These are phyloP conservation scores for Saksenaea oblongispora DNA, from an alignment of 371 early-diverging fungal species.

Conservation along the genomic window DNA sequence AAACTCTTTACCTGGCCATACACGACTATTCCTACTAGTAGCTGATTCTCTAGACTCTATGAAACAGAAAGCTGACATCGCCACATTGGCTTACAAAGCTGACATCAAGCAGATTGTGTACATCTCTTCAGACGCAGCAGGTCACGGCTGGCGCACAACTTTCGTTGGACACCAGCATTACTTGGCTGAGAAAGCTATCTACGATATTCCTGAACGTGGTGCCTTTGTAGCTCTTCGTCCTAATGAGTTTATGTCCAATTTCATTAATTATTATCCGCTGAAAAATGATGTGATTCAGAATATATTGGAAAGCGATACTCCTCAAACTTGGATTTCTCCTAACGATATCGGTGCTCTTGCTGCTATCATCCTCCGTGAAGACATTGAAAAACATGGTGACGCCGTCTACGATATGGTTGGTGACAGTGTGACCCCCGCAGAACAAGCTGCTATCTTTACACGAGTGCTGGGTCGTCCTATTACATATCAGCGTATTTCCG, in stretches of 20 bases:
- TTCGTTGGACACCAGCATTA: background rate
- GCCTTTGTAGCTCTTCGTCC: slow-evolving; percentile 17
- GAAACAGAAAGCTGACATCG: slow-evolving; percentile 6
- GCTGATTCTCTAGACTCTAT: slow-evolving; percentile 4
- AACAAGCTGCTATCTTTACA: slow-evolving; percentile 15
- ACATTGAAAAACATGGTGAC: slow-evolving; percentile 20
- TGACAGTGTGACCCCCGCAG: background rate
- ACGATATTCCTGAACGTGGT: slow-evolving; percentile 14
- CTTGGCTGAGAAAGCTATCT: slow-evolving; percentile 14
- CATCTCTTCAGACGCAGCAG: slow-evolving; percentile 20
- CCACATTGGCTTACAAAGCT: slow-evolving; percentile 27
- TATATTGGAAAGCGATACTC: background rate
- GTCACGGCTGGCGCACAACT: slow-evolving; percentile 17
- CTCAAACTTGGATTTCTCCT: background rate
- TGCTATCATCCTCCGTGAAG: slow-evolving; percentile 11
- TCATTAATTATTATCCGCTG: background rate
- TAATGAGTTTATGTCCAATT: slow-evolving; percentile 17
- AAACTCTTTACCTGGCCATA: slow-evolving; percentile 27
- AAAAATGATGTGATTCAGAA: background rate
- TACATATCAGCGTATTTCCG: slow-evolving; percentile 8
- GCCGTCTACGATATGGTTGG: slow-evolving; percentile 14
- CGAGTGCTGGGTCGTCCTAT: slow-evolving; percentile 7
- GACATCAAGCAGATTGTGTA: slow-evolving; percentile 38
- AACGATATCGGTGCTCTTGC: slow-evolving; percentile 17
- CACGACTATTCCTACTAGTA: slow-evolving; percentile 26